phyloP scores from a whole-genome alignment of 2,329 filamentous ascomycete species.

The Blastomyces parvus region DNA sequence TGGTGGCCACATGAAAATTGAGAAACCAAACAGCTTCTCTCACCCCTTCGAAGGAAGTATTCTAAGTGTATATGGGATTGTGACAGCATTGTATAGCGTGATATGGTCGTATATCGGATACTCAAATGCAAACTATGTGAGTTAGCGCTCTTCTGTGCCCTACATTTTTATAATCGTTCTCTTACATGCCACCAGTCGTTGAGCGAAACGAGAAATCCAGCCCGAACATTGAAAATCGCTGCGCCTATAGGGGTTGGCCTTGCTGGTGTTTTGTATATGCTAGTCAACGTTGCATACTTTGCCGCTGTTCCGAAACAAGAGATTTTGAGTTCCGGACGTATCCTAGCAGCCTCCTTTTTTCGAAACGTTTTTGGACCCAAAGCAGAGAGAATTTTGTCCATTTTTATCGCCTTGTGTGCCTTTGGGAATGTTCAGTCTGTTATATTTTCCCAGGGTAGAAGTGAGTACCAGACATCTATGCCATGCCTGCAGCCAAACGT shows the following conservation, averaged over 20 bases:
- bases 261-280: conserved; percentile 48
- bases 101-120: conserved; percentile 54
- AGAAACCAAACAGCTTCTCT: conserved; percentile 30
- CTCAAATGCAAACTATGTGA: conserved; percentile 53
- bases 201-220: conserved; percentile 48
- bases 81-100: conserved; percentile 52
- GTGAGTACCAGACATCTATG: conserved; percentile 19
- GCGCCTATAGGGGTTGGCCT: conserved; percentile 47
- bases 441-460: conserved; percentile 40
- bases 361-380: conserved; percentile 49
- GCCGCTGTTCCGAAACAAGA: conserved; percentile 49
- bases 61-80: conserved; percentile 39
- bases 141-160: conserved; percentile 15
- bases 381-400: conserved; percentile 49
- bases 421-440: conserved; percentile 54
- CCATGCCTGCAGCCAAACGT: background rate
- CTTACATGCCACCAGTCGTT: conserved; percentile 30
- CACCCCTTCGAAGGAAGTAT: conserved; percentile 33
- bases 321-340: conserved; percentile 44
- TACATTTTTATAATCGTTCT: conserved; percentile 12
- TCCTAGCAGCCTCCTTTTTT: conserved; percentile 51
- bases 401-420: conserved; percentile 51
- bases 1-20: conserved; percentile 30
- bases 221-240: conserved; percentile 49
- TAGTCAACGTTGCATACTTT: conserved; percentile 52